Conservation (phyloP, 2,329 filamentous ascomycete species). For the Stachybotrys chlorohalonatus region DNA sequence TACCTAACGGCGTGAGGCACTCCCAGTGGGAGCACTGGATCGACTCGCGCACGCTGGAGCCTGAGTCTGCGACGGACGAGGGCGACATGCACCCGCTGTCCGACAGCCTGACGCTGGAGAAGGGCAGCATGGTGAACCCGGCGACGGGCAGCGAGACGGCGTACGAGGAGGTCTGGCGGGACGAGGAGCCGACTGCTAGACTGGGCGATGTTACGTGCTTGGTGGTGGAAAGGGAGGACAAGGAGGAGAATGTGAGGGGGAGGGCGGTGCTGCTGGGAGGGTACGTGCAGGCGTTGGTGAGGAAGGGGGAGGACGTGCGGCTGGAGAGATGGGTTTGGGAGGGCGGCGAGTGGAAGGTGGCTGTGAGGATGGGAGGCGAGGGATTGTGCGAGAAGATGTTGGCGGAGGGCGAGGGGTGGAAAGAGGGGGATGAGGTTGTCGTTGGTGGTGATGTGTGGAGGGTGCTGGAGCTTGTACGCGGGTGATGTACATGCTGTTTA, state of each 20-base stretch:
- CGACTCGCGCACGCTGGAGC: conserved; percentile 37
- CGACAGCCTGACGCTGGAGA: conserved; percentile 38
- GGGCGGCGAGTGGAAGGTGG: conserved; percentile 23
- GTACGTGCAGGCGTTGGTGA: conserved; percentile 47
- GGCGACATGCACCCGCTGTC: conserved; percentile 41
- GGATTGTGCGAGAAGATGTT: conserved; percentile 24
- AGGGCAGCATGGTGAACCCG: conserved; percentile 51
- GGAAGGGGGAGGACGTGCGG: conserved; percentile 28
- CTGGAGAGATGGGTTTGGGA: conserved; percentile 47
- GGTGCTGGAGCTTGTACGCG: conserved; percentile 19
- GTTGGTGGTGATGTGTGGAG: conserved; percentile 19
- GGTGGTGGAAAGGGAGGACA: conserved; percentile 6
- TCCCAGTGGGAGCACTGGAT: conserved; percentile 51
- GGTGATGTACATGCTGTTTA: background rate
- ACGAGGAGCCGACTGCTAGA: conserved; percentile 23
- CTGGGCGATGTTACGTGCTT: conserved; percentile 2
- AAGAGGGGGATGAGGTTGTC: conserved; percentile 10
- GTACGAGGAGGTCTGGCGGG: conserved; percentile 62
- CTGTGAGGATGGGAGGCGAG: conserved; percentile 22
- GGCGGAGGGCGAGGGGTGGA: conserved; percentile 5
- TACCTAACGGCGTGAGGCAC: conserved; percentile 20
- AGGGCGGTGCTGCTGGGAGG: conserved; percentile 44
- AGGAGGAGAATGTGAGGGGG: conserved; percentile 27
- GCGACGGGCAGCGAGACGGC: conserved; percentile 35
- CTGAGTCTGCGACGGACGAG: conserved; percentile 37